Evolutionary conservation across 2,329 filamentous ascomycete species (phyloP).

Genomic region (Penicillium concentricum): DNA sequence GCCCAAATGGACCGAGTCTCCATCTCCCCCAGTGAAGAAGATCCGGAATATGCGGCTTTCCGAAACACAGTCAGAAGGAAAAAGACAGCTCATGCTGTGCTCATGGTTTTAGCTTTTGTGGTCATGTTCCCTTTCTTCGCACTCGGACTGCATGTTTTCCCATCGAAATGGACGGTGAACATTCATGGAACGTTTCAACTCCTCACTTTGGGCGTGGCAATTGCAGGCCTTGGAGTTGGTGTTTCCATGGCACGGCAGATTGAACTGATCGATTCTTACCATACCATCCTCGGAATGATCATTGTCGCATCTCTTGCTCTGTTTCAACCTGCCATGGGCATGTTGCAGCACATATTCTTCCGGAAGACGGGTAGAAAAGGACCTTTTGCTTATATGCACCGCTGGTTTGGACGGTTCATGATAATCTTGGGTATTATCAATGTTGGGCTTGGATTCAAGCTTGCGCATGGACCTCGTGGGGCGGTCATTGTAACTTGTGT

Average conservation of each 20-base stretch:
- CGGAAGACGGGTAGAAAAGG: slow-evolving; percentile 48
- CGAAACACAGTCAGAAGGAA: slow-evolving; percentile 13
- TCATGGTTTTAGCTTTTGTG: slow-evolving; percentile 46
- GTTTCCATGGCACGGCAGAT: slow-evolving; percentile 48
- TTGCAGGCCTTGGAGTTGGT: slow-evolving; percentile 53
- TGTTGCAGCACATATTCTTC: slow-evolving; percentile 53
- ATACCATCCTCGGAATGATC: slow-evolving; percentile 56
- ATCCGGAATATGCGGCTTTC: slow-evolving; percentile 1
- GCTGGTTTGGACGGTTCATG: slow-evolving; percentile 55
- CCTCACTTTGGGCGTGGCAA: slow-evolving; percentile 48
- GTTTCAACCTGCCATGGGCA: slow-evolving; percentile 55
- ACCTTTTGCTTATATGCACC: slow-evolving; percentile 50
- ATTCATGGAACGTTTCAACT: slow-evolving; percentile 50
- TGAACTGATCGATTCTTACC: slow-evolving; percentile 40
- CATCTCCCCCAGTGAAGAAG: slow-evolving; percentile 1
- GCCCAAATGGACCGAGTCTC: slow-evolving; percentile 10
- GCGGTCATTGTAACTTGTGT: slow-evolving; percentile 52
- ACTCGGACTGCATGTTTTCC: slow-evolving; percentile 34
- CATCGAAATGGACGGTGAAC: slow-evolving; percentile 43
- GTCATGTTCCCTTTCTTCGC: slow-evolving; percentile 39
- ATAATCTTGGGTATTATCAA: slow-evolving; percentile 57
- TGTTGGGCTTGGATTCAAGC: slow-evolving; percentile 54
- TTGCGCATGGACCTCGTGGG: slow-evolving; percentile 39
- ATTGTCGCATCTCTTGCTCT: slow-evolving; percentile 54
- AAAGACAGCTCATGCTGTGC: slow-evolving; percentile 25